Conservation (phyloP, 352 stramenopile species). For the Pythium brassicae region DNA sequence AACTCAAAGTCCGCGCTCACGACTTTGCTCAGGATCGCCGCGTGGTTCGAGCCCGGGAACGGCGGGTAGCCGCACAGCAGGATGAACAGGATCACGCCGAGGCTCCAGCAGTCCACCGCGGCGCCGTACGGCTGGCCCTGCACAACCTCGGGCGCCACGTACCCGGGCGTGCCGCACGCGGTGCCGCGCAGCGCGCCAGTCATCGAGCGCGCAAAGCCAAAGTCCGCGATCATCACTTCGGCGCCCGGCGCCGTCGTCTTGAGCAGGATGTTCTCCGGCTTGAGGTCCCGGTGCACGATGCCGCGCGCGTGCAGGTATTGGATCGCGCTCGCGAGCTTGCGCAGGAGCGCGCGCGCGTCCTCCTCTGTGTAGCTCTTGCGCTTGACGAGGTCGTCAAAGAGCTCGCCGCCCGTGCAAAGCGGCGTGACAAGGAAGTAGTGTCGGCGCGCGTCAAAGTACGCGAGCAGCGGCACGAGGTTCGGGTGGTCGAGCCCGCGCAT, state of each 20-base stretch:
- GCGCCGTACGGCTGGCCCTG: slow-evolving; percentile 81
- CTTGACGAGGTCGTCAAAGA: slow-evolving; percentile 95
- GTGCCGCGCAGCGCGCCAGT: slow-evolving; percentile 47
- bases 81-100: slow-evolving; percentile 94
- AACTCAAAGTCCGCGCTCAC: slow-evolving; percentile 89
- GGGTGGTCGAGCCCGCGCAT: slow-evolving; percentile 68
- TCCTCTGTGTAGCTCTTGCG: slow-evolving; percentile 95
- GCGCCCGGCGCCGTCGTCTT: slow-evolving; percentile 67
- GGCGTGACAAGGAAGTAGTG: slow-evolving; percentile 84
- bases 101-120: slow-evolving; percentile 92
- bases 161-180: slow-evolving; percentile 83
- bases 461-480: slow-evolving; percentile 67
- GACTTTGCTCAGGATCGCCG: slow-evolving; percentile 67
- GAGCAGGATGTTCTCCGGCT: slow-evolving; percentile 88
- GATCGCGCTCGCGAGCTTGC: slow-evolving; percentile 89
- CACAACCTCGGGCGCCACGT: slow-evolving; percentile 94
- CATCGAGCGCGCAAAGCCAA: slow-evolving; percentile 82
- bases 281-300: slow-evolving; percentile 91
- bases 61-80: slow-evolving; percentile 90
- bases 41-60: slow-evolving; percentile 74
- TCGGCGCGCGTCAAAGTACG: slow-evolving; percentile 69
- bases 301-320: slow-evolving; percentile 90
- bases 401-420: slow-evolving; percentile 83
- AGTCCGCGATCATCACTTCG: slow-evolving; percentile 86
- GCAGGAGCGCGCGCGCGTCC: slow-evolving; percentile 89